These are phyloP conservation scores for Trichoderma gracile DNA, from an alignment of 2,329 filamentous ascomycete species.

Conservation along the genomic window DNA sequence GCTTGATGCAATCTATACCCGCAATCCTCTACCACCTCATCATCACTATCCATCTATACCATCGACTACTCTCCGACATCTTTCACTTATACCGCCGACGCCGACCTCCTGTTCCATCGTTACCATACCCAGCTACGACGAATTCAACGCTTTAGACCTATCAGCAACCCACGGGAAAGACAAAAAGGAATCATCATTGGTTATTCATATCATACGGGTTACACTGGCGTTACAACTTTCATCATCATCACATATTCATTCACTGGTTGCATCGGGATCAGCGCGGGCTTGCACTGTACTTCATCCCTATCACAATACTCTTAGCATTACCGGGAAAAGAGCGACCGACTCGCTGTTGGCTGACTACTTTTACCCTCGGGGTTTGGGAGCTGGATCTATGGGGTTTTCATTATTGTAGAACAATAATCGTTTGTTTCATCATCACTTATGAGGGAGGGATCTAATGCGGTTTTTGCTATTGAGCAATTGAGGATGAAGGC, in stretches of 20 bases:
- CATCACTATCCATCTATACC: background rate
- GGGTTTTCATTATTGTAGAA: slow-evolving; percentile 11
- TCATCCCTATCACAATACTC: background rate
- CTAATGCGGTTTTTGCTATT: slow-evolving; percentile 4
- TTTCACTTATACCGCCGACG: background rate
- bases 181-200: slow-evolving; percentile 6
- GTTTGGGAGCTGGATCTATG: background rate
- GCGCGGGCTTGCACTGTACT: slow-evolving; percentile 11
- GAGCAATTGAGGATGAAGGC: background rate
- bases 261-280: slow-evolving; percentile 20
- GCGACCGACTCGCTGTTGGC: slow-evolving; percentile 1
- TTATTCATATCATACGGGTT: slow-evolving; percentile 10
- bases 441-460: slow-evolving; percentile 7
- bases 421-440: slow-evolving; percentile 1
- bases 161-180: slow-evolving; percentile 15
- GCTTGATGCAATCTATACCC: slow-evolving; percentile 1
- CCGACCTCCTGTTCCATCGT: slow-evolving; percentile 6
- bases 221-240: slow-evolving; percentile 11
- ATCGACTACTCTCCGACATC: background rate
- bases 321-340: background rate
- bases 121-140: slow-evolving; percentile 10
- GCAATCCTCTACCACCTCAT: too few species aligned
- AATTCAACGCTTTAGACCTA: slow-evolving; percentile 14
- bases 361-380: slow-evolving; percentile 14
- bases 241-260: slow-evolving; percentile 11